phyloP scores from a whole-genome alignment of 306 rosid genomes.

The Phaseolus lunatus region DNA sequence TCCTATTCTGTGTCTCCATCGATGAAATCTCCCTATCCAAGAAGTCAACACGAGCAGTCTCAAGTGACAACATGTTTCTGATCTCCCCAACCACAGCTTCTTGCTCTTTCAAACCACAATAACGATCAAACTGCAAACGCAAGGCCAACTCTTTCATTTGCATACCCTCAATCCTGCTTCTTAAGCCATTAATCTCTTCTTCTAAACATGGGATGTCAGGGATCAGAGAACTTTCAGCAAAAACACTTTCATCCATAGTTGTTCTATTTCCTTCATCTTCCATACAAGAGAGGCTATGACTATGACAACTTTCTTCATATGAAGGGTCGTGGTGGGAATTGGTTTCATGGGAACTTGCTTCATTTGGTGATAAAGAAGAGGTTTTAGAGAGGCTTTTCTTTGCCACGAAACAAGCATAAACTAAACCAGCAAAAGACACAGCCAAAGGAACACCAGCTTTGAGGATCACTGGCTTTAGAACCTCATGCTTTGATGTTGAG shows the following conservation, averaged over 20 bases:
- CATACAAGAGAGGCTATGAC: constrained; percentile 35
- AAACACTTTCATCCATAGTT: background rate
- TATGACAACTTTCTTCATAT: constrained; percentile 47
- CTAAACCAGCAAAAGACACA: constrained; percentile 62
- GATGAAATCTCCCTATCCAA: constrained; percentile 62
- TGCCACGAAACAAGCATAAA: constrained; percentile 56
- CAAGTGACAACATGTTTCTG: constrained; percentile 52
- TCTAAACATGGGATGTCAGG: constrained; percentile 33
- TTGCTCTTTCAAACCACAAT: constrained; percentile 62
- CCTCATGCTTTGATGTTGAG: constrained; percentile 52
- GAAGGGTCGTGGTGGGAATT: constrained; percentile 33
- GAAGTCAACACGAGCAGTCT: constrained; percentile 56
- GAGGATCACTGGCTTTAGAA: constrained; percentile 54
- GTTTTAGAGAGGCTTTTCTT: constrained; percentile 46
- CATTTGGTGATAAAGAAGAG: constrained; percentile 16
- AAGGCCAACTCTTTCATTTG: constrained; percentile 59
- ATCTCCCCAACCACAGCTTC: constrained; percentile 58
- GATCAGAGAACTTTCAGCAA: constrained; percentile 19
- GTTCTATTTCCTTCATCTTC: constrained; percentile 41
- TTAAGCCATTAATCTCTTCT: constrained; percentile 52
- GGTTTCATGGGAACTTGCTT: constrained; percentile 26
- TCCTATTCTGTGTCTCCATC: constrained; percentile 55
- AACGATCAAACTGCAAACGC: constrained; percentile 51
- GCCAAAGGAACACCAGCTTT: constrained; percentile 75
- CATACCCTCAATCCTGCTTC: constrained; percentile 57